Base-by-base conservation (phyloP, 441 rosid species). In the Viola pubescens region DNA sequence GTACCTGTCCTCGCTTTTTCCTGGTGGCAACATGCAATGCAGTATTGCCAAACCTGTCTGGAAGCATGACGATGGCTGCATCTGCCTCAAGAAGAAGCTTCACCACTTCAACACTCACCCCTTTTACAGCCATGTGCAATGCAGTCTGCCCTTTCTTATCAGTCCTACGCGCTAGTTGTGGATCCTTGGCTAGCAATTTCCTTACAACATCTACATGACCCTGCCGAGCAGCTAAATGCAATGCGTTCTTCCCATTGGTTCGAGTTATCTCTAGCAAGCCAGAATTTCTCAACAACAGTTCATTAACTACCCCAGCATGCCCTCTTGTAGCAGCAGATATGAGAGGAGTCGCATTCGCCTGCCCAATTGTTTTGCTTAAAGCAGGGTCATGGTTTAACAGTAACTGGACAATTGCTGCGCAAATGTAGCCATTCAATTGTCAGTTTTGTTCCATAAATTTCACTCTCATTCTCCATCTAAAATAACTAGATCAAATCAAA, bases 121-220 rank as follows among this genome's bases (percentile, higher is more conserved):
- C 97, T 76, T 91, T 89, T 40, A 87, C 97, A 59, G 95, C 94
- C 95, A 87, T 91, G 62, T 91, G 97, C 66, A 91, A 70, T 41
- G 98, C 82, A n/a, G 97, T 91, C 69, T 91, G 96, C 6, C 87
- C 95, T 63, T 91, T 91, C 82, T 87, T 91, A 64, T 91, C 95
- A 39, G 91, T 87, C 60, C 85, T 67, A 58, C 89, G 77, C 5
- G 97, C 91, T 45, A 89, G 70, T 38, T 82, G 89, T 2, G 91
- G 85, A 70, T 87, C 91, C 71, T 68, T 71, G 42, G 74, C 73
- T 0, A 91, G 88, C 66, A 89, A 73, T 3, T 73, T 65, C 68
- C 73, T 79, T 16, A 89, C 97, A 39, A 89, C 83, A n/a, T 84
- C 95, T n/a, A 70, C 84, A 60, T 89, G 89, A 13, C 97, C 97